Percentiles rank a stretch among this genome's conserved stretches.
phyloP scores from a whole-genome alignment of 139 green algal species.

The Chlamydomonas incerta region DNA sequence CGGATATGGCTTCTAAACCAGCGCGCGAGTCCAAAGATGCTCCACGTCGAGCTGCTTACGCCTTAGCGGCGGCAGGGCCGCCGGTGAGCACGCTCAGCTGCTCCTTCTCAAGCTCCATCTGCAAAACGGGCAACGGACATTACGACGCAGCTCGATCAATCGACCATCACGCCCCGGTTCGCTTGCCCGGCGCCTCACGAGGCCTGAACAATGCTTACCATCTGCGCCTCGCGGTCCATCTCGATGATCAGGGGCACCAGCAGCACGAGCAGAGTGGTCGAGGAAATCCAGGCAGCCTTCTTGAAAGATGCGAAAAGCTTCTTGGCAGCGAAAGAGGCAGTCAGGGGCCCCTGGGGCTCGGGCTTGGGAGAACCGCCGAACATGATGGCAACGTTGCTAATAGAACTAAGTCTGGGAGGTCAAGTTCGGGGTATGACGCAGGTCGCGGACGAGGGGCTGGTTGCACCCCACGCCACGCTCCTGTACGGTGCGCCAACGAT shows the following conservation, averaged over 20 bases:
- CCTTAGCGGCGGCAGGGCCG: constrained; percentile 34
- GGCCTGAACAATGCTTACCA: constrained; percentile 33
- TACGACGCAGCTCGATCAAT: too few relatives aligned
- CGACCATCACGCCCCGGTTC: too few relatives aligned
- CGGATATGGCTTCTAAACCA: too few relatives aligned
- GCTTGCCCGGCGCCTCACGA: too few relatives aligned
- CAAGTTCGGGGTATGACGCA: background rate
- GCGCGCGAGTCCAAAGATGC: too few relatives aligned
- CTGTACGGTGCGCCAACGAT: too few relatives aligned
- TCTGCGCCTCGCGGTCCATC: constrained; percentile 95
- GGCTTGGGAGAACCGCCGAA: constrained; percentile 24
- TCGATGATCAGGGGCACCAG: constrained; percentile 97
- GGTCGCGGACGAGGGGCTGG: too few relatives aligned
- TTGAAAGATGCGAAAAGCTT: constrained; percentile 78
- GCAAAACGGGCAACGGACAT: too few relatives aligned
- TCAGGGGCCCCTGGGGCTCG: constrained; percentile 18
- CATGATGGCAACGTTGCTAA: background rate
- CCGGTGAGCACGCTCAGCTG: constrained; percentile 76
- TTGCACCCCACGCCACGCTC: too few relatives aligned
- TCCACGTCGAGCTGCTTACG: background rate
- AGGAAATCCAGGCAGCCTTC: constrained; percentile 93
- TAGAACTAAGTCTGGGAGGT: background rate
- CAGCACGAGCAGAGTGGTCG: constrained; percentile 90
- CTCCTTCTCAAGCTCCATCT: constrained; percentile 83
- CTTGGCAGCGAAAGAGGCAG: constrained; percentile 46